A percentile compares a stretch with the other conserved stretches of the same genome.
Evolutionary conservation across 169 alveolate genomes (phyloP).

Genomic region (Eimeria maxima): DNA sequence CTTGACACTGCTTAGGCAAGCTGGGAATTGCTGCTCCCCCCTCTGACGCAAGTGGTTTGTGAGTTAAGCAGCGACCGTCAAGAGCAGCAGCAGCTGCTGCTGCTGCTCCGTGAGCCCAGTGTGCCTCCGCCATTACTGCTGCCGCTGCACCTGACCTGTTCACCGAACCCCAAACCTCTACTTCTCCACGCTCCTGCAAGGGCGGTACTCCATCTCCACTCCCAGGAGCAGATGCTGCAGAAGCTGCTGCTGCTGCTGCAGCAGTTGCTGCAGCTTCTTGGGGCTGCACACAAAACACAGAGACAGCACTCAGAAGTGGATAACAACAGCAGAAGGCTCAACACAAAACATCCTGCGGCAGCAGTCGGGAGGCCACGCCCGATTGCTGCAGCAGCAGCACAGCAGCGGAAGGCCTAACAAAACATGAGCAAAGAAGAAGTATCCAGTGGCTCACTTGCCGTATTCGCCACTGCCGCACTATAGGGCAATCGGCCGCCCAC

Average conservation of each 20-base stretch:
- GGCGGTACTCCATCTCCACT: background rate
- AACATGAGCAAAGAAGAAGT: background rate
- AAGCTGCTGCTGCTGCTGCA: background rate
- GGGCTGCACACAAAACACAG: background rate
- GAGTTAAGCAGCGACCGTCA: no score
- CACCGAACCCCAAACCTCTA: background rate
- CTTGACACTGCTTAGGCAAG: background rate
- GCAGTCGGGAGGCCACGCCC: no score
- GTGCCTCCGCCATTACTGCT: background rate
- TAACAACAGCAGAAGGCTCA: no score
- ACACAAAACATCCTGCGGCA: no score
- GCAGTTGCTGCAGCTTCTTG: background rate
- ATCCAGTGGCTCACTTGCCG: no score
- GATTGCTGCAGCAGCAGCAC: background rate
- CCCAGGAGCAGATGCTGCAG: background rate
- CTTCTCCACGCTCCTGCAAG: background rate
- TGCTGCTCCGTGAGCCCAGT: background rate
- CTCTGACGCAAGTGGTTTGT: background rate
- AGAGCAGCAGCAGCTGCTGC: conserved; percentile 37
- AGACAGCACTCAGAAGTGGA: background rate
- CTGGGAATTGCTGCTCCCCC: background rate
- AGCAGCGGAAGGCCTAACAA: background rate
- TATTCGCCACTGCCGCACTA: no score
- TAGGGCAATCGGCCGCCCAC: no score
- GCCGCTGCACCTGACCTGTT: background rate